Conservation (phyloP, 352 stramenopile species). For the Phytophthora tentaculata region DNA sequence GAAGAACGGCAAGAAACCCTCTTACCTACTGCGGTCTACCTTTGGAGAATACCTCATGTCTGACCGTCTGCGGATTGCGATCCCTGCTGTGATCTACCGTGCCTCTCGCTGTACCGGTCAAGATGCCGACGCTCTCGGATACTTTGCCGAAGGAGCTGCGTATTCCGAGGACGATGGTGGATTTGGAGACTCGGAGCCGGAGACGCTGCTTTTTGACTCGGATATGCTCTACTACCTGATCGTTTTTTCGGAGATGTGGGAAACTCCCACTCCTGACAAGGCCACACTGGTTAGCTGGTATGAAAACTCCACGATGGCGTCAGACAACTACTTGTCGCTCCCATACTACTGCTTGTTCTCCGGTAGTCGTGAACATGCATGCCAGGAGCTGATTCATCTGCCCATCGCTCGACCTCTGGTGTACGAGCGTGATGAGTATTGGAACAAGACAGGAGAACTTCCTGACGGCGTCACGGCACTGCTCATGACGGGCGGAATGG, state of each 20-base stretch:
- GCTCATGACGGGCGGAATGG: slow-evolving; percentile 62
- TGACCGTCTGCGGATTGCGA: slow-evolving; percentile 39
- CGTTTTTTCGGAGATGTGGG: slow-evolving; percentile 83
- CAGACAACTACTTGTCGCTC: slow-evolving; percentile 70
- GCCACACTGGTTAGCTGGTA: slow-evolving; percentile 63
- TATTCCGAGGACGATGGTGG: slow-evolving; percentile 19
- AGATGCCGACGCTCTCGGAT: slow-evolving; percentile 47
- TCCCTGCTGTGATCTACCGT: slow-evolving; percentile 67
- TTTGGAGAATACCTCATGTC: slow-evolving; percentile 72
- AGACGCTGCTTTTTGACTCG: slow-evolving; percentile 63
- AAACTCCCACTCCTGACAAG: slow-evolving; percentile 59
- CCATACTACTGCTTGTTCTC: slow-evolving; percentile 85
- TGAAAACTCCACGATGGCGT: slow-evolving; percentile 64
- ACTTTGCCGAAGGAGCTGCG: slow-evolving; percentile 35
- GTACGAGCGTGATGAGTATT: slow-evolving; percentile 72
- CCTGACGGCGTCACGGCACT: slow-evolving; percentile 50
- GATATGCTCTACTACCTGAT: slow-evolving; percentile 84
- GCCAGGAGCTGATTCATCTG: slow-evolving; percentile 55
- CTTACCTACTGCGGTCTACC: slow-evolving; percentile 69
- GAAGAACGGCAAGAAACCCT: slow-evolving; percentile 50
- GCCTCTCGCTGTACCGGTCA: slow-evolving; percentile 44
- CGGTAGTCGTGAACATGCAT: slow-evolving; percentile 62
- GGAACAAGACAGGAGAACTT: slow-evolving; percentile 64
- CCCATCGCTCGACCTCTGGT: slow-evolving; percentile 42
- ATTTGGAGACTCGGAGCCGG: slow-evolving; percentile 42